Evolutionary conservation across 257 asterid species (phyloP).

Genomic region (Pogostemon cablin): DNA sequence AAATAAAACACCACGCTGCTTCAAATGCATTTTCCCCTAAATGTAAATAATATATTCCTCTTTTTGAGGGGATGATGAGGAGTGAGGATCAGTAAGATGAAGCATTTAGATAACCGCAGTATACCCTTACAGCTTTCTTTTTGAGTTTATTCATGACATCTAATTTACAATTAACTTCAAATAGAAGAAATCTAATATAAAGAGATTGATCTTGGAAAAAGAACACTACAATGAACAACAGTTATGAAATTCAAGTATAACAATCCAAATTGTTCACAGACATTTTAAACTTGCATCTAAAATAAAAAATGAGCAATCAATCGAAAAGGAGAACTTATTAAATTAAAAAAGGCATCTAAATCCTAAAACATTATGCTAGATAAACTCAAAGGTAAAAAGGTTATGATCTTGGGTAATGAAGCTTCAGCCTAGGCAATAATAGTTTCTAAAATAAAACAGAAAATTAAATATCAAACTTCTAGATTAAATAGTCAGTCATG

Average conservation of each 20-base stretch:
- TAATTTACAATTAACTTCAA: background rate
- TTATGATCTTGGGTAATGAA: background rate
- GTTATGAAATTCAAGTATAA: too few species aligned
- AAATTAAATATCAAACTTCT: conserved; percentile 15
- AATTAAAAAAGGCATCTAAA: background rate
- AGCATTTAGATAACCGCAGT: conserved; percentile 8
- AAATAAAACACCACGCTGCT: conserved; percentile 7
- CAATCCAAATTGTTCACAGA: too few species aligned
- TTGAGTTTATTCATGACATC: conserved; percentile 71
- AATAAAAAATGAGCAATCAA: too few species aligned
- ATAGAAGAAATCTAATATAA: too few species aligned
- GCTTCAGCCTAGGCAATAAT: conserved; percentile 17
- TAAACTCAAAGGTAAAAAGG: background rate
- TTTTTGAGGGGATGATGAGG: background rate
- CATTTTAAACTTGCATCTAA: too few species aligned
- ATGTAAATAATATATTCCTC: background rate
- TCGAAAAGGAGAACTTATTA: too few species aligned
- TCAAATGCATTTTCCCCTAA: background rate
- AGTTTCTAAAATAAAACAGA: conserved; percentile 23
- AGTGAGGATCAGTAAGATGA: conserved; percentile 1
- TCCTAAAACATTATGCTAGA: conserved; percentile 17
- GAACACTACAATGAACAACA: too few species aligned
- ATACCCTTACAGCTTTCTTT: conserved; percentile 72
- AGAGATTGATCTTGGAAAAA: too few species aligned
- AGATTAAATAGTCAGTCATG: conserved; percentile 30